Evolutionary conservation across 768 basidiomycete species (phyloP), one percentile per base, ranked within the genome.

Genomic region (Serendipita vermifera): DNA sequence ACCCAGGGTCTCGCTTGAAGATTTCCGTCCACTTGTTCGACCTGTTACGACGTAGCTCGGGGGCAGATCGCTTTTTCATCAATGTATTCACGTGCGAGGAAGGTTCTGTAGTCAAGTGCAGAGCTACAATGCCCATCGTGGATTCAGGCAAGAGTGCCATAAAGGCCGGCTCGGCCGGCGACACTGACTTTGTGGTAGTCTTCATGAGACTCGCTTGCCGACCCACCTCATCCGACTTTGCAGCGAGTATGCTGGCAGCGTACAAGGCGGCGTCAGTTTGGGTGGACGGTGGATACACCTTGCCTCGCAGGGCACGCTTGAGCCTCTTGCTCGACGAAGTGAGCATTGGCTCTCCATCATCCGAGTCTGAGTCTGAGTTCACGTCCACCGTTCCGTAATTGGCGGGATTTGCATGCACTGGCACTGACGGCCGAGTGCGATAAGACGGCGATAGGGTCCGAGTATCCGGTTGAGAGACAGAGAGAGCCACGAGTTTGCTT

Each of bases 11-110:
- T 29, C 46, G 46, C n/a, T 85, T 74, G 68, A 89, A 85, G 62
- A 81, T 74, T 63, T 87, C 73, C 69, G 84, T 87, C 87, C 90
- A 83, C 64, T 82, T 87, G n/a, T 84, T 87, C 55, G 85, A 74
- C 73, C 90, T 90, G 74, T 88, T 90, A 57, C 31, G 24, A 20
- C 46, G 5, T 6, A 51, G 27, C 46, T 51, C 46, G 17, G 46
- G 46, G 9, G 46, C 31, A 20, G 46, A 51, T 3, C 46, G 46
- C 9, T 9, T 9, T n/a, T n/a, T n/a, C n/a, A n/a, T n/a, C n/a
- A n/a, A n/a, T 61, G 68, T 61, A 60, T 65, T 62, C 57, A 58
- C 57, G 62, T 65, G 59, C 55, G 60, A 33, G 59, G 65, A 55
- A 60, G 67, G 57, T 55, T 65, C 29, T 56, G 71, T 64, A 60